phyloP scores from a whole-genome alignment of 2,329 filamentous ascomycete species.

The Monosporascus sp. region DNA sequence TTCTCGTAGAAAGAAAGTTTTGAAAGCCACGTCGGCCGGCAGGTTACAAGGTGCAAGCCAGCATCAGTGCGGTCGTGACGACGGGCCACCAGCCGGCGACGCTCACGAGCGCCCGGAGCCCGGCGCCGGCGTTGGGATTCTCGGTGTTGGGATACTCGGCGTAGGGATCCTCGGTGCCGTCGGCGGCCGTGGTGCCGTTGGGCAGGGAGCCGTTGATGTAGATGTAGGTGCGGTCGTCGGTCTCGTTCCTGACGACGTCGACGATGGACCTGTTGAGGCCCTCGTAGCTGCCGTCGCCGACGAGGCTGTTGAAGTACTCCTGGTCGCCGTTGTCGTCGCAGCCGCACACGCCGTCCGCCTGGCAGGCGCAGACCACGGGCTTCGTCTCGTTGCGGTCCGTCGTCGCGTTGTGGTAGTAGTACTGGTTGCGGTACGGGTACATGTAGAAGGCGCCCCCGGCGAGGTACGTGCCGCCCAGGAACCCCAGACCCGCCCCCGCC shows the following conservation, averaged over 20 bases:
- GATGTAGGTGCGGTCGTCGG: conserved; percentile 50
- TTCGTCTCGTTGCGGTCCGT: conserved; percentile 52
- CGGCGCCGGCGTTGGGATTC: conserved; percentile 30
- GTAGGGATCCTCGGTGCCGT: conserved; percentile 36
- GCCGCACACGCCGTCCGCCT: conserved; percentile 43
- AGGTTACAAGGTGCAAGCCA: conserved; percentile 38
- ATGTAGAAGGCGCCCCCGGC: conserved; percentile 43
- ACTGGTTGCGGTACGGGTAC: conserved; percentile 47
- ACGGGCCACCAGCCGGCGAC: conserved; percentile 47
- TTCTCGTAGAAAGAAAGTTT: too few species aligned
- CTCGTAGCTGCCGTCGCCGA: conserved; percentile 60
- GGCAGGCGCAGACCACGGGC: conserved; percentile 58
- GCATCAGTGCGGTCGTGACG: conserved; percentile 36
- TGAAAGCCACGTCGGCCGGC: neutral
- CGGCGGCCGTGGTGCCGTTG: conserved; percentile 56
- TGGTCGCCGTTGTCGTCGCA: conserved; percentile 62
- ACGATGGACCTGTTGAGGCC: conserved; percentile 58
- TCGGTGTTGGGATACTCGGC: conserved; percentile 35
- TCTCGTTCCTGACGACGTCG: conserved; percentile 57
- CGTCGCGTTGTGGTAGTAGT: conserved; percentile 45
- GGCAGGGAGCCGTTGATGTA: conserved; percentile 72
- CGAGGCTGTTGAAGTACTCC: conserved; percentile 54
- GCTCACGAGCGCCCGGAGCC: conserved; percentile 29
- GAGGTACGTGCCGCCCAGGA: conserved; percentile 57
- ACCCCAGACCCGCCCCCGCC: conserved; percentile 41